Base-by-base conservation (phyloP, 352 stramenopile genomes). In the Phytophthora macrochlamydospora region DNA sequence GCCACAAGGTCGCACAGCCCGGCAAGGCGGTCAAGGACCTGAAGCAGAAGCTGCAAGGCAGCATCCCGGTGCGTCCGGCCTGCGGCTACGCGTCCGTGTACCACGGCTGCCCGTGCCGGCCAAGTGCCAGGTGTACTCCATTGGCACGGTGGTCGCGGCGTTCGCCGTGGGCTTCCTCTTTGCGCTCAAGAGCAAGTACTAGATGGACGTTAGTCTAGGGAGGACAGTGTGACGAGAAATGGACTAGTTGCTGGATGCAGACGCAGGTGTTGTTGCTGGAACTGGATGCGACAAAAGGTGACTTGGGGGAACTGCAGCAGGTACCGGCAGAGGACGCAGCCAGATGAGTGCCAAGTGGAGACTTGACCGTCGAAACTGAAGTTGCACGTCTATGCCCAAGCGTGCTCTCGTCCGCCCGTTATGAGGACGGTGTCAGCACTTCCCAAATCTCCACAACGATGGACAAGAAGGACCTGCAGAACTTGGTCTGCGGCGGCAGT, bases 401-500 rank as follows among this genome's bases (percentile, higher is more conserved):
- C 29, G 32, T 13, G 28, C 49, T 50, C 49, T 69, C 55, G 43
- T 28, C 40, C 33, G 44, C 24, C 62, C 49, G 56, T 70, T 65
- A 45, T 48, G 28, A 24, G 11, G 13, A 30, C 59, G 18, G 7
- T n/a, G 55, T 59, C 55, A 57, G 24, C 64, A 67, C 37, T 73
- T 69, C 53, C 53, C 51, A 50, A 51, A 52, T 61, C 38, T 53
- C 44, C 35, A 37, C 32, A 40, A 51, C 46, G 59, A 73, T 76
- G 69, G 64, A 73, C 65, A 73, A 70, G 56, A 75, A 75, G 45
- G 69, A 80, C 44, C 13, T 72, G 71, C 79, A 88, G 69, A 89
- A 93, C 62, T 66, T 93, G 37, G 42, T 93, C n/a, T 89, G 82
- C 53, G 82, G 85, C 56, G 85, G 85, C 77, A 76, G 85, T 93